Base-by-base conservation (phyloP, 2,329 filamentous ascomycete species). In the Pseudocercospora cruenta region DNA sequence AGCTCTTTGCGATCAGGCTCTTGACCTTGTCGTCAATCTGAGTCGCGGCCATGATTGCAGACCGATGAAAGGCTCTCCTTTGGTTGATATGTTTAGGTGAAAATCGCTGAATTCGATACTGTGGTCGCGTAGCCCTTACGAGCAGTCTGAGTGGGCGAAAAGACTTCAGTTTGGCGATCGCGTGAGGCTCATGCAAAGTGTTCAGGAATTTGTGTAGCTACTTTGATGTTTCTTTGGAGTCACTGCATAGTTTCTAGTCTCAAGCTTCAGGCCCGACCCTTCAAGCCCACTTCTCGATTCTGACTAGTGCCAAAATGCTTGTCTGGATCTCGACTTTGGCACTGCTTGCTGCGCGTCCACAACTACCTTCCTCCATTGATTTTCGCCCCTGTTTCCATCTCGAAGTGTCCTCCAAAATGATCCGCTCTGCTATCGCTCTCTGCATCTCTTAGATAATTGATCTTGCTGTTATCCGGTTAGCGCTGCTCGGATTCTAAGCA, bases 1-100 rank as follows among this genome's bases (percentile, higher is more conserved):
- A 78, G n/a, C 76, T 75, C 64, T 73, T 73, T 59, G 72, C 65
- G 62, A 79, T 68, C 57, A 78, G 63, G 69, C 67, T 75, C 67
- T 70, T 74, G 58, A 72, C 69, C 69, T 72, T 71, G 64, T 74
- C 71, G 69, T 78, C 77, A 36, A 79, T 67, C 26, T 71, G 70
- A 14, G 68, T 70, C 16, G 71, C 69, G 21, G 76, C 75, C 75
- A 77, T 77, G 65, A 57, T 75, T 61, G 60, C 61, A 61, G 58
- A 31, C 39, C 58, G 28, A 58, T 64, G 49, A 12, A 55, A 53
- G 19, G 58, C 57, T 33, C 24, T 21, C 19, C 45, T 16, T 8
- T n/a, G 45, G 16, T 57, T 45, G 14, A 36, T 21, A 21, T 24
- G 54, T 22, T 16, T 16, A 8, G 39, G 26, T 43, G 28, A 28